Conservation (phyloP, 208 protist species). For the Crithidia mellificae region DNA sequence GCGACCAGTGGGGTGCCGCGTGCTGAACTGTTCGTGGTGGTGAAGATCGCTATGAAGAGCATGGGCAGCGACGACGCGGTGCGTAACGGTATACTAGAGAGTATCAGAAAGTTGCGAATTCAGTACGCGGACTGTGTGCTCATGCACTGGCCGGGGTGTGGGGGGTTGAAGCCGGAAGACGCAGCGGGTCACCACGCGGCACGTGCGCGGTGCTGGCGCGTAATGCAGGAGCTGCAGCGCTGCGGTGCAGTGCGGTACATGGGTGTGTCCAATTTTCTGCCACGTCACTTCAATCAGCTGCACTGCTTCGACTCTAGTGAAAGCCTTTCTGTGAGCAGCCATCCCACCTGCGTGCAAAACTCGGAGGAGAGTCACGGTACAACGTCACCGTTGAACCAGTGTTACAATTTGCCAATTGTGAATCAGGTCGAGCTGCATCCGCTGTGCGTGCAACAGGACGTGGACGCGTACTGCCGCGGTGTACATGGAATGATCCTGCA, state of each 20-base stretch:
- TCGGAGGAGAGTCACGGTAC: background rate
- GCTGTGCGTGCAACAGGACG: conserved; percentile 64
- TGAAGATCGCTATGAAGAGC: conserved; percentile 76
- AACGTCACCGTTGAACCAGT: background rate
- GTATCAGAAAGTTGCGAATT: conserved; percentile 62
- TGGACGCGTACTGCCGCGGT: conserved; percentile 53
- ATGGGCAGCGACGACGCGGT: conserved; percentile 49
- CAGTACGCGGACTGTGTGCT: conserved; percentile 75
- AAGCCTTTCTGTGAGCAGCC: no score
- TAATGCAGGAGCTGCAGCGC: conserved; percentile 56
- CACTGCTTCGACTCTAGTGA: conserved; percentile 12
- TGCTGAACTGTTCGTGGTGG: conserved; percentile 65
- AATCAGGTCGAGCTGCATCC: conserved; percentile 92
- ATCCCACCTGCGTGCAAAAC: no score
- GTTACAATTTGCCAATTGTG: conserved; percentile 33
- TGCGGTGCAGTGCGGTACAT: conserved; percentile 58
- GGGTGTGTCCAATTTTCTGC: conserved; percentile 86
- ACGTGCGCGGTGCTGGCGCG: conserved; percentile 64
- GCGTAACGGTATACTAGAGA: conserved; percentile 47
- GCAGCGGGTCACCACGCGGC: conserved; percentile 49
- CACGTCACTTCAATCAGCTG: conserved; percentile 66
- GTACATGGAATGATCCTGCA: conserved; percentile 65
- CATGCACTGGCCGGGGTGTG: conserved; percentile 86
- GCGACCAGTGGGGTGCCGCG: conserved; percentile 58
- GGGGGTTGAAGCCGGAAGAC: conserved; percentile 51